Evolutionary conservation across 2,329 filamentous ascomycete species (phyloP), one percentile per base, ranked within the genome.

Genomic region (Verticillium zaregamsianum): DNA sequence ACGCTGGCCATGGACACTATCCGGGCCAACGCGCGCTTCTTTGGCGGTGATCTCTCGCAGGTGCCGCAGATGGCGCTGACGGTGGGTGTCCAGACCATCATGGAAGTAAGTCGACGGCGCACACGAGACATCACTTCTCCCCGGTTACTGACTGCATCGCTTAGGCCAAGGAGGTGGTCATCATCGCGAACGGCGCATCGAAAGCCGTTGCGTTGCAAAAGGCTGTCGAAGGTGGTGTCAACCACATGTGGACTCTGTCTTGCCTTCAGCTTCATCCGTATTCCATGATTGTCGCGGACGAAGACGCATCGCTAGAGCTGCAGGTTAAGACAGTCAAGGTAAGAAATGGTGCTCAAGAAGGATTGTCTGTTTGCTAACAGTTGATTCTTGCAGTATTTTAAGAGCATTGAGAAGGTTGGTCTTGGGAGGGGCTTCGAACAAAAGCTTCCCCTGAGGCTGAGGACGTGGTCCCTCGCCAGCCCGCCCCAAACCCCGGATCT

Each of bases 181-280:
- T 91, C 66, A 87, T 92, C 63, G 89, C 90, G 59, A 88, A 88
- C 1, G 90, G 90, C 31, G 84, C 88, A 5, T 86, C 89, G 77
- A 93, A 93, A 72, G 85, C 90, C 1, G 75, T 89, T 20, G 90
- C 90, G 2, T 77, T 93, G 63, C 87, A 91, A 70, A 86, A 86
- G 68, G 90, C 89, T 64, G 83, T 93, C 64, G 90, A 93, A 71
- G 87, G 87, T 49, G 88, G 87, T 54, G 82, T 93, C 60, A 92
- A 90, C 72, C 90, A 92, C 75, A 91, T 91, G 88, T 92, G 90
- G 88, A 92, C 90, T 0, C 80, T 92, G 2, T 92, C 89, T 1
- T 85, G 85, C 60, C 78, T 93, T 64, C 90, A 93, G 73, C 76
- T 91, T 69, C 90, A 92, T 71, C 86, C 85, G 1, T 87, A 90